phyloP scores from a whole-genome alignment of 371 early-diverging fungal genomes.

The Cokeromyces recurvatus region DNA sequence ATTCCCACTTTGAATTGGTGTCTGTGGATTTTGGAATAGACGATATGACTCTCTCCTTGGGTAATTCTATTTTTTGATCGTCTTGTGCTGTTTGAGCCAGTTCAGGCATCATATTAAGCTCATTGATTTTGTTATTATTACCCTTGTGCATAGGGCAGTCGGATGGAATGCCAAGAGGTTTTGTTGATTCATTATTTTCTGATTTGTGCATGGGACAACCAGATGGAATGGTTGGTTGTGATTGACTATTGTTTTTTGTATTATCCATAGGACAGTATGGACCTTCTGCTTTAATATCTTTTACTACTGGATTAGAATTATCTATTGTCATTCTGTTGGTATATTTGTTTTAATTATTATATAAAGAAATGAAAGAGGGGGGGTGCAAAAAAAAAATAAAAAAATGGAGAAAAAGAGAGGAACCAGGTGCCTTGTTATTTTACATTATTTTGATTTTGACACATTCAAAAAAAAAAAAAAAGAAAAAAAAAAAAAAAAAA shows the following conservation, averaged over 20 bases:
- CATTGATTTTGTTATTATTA: slow-evolving; percentile 49
- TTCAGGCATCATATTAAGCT: slow-evolving; percentile 84
- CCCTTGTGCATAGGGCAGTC: slow-evolving; percentile 50
- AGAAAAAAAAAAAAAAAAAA: no score
- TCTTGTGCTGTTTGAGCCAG: slow-evolving; percentile 61
- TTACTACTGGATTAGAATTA: no score
- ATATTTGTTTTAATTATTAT: no score
- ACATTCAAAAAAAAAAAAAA: no score
- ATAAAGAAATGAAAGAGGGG: no score
- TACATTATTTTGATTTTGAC: no score
- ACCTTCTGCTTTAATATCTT: neutral
- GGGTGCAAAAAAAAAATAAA: no score
- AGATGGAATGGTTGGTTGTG: neutral
- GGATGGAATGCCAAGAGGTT: no score
- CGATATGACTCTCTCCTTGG: slow-evolving; percentile 66
- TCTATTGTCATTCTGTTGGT: no score
- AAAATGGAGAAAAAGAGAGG: no score
- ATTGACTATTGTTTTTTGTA: neutral
- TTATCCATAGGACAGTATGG: neutral
- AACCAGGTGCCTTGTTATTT: no score
- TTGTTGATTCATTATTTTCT: slow-evolving; percentile 18
- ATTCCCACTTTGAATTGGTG: slow-evolving; percentile 72
- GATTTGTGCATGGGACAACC: slow-evolving; percentile 49
- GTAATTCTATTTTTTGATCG: slow-evolving; percentile 65
- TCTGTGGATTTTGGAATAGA: slow-evolving; percentile 55